Evolutionary conservation across 2,329 filamentous ascomycete genomes (phyloP).

Genomic region (Hysterium pulicare): DNA sequence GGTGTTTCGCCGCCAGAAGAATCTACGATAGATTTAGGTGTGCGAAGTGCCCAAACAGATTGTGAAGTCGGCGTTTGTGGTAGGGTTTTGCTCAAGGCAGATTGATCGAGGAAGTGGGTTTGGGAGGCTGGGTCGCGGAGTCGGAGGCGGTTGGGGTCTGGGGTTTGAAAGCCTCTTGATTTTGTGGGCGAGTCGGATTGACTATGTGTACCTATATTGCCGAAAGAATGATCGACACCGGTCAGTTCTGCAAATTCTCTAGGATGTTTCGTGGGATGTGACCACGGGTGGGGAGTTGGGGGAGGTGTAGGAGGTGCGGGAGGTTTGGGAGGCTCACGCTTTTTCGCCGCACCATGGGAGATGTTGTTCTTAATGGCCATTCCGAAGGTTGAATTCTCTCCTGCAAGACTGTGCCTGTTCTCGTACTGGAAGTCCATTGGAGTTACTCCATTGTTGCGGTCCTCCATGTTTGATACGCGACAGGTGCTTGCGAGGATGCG

Average conservation of each 20-base stretch:
- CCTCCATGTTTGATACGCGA: not conserved
- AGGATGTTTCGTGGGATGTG: slow-evolving; percentile 14
- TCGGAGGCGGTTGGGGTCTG: slow-evolving; percentile 39
- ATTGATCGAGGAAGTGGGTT: slow-evolving; percentile 43
- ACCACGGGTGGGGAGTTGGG: slow-evolving; percentile 4
- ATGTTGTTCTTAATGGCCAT: slow-evolving; percentile 18
- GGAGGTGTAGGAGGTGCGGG: not conserved
- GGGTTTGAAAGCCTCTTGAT: slow-evolving; percentile 31
- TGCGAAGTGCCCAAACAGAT: slow-evolving; percentile 31
- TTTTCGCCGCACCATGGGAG: slow-evolving; percentile 25
- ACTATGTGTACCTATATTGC: slow-evolving; percentile 27
- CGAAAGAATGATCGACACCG: too few relatives aligned
- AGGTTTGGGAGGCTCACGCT: slow-evolving; percentile 36
- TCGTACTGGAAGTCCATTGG: slow-evolving; percentile 56
- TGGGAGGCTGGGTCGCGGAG: slow-evolving; percentile 51
- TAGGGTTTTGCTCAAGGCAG: slow-evolving; percentile 32
- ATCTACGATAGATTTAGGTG: slow-evolving; percentile 39
- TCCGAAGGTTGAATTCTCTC: slow-evolving; percentile 48
- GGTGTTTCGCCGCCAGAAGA: slow-evolving; percentile 51
- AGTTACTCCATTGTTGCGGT: slow-evolving; percentile 16
- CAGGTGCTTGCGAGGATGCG: not conserved
- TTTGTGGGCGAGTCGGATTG: slow-evolving; percentile 50
- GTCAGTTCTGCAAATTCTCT: too few relatives aligned
- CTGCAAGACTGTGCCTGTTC: slow-evolving; percentile 45
- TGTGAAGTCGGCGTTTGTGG: slow-evolving; percentile 37